Percentiles rank a stretch among this genome's conserved stretches.
Evolutionary conservation across 805 yeast genomes (phyloP).

Genomic region (Candida suzukii): DNA sequence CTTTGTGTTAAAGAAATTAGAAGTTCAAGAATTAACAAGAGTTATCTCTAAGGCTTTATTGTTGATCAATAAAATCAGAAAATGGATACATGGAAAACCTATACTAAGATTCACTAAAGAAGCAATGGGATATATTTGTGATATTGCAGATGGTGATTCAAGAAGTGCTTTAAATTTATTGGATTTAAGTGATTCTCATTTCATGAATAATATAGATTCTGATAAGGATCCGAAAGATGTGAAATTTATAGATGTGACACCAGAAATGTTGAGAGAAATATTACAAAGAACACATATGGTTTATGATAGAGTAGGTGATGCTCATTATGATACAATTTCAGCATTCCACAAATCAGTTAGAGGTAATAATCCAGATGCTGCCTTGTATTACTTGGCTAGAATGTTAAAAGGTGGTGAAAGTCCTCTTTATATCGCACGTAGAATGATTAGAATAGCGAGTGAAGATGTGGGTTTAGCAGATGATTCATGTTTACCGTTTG

Average conservation of each 20-base stretch:
- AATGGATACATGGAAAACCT: slow-evolving; percentile 40
- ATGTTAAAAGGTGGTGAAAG: slow-evolving; percentile 95
- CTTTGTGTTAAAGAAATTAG: slow-evolving; percentile 56
- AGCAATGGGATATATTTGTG: slow-evolving; percentile 61
- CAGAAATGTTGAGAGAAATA: slow-evolving; percentile 32
- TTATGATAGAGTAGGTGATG: slow-evolving; percentile 85
- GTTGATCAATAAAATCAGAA: slow-evolving; percentile 53
- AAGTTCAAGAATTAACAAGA: slow-evolving; percentile 37
- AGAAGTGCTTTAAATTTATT: slow-evolving; percentile 74
- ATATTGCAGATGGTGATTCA: slow-evolving; percentile 82
- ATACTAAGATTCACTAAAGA: slow-evolving; percentile 47
- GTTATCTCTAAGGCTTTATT: slow-evolving; percentile 55
- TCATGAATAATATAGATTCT: slow-evolving; percentile 13
- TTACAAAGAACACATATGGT: slow-evolving; percentile 46
- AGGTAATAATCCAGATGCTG: slow-evolving; percentile 86
- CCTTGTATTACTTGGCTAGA: slow-evolving; percentile 75
- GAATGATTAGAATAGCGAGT: slow-evolving; percentile 92
- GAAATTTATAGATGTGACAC: slow-evolving; percentile 28
- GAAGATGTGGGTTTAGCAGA: slow-evolving; percentile 91
- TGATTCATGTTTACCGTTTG: slow-evolving; percentile 78
- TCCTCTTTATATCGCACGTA: slow-evolving; percentile 78
- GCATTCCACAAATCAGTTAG: slow-evolving; percentile 93
- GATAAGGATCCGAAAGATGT: slow-evolving; percentile 14
- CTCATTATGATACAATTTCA: slow-evolving; percentile 90
- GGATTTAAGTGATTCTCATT: slow-evolving; percentile 62